These are phyloP conservation scores for Lasiodiplodia hormozganensis DNA, from an alignment of 2,329 filamentous ascomycete genomes.

Conservation along the genomic window DNA sequence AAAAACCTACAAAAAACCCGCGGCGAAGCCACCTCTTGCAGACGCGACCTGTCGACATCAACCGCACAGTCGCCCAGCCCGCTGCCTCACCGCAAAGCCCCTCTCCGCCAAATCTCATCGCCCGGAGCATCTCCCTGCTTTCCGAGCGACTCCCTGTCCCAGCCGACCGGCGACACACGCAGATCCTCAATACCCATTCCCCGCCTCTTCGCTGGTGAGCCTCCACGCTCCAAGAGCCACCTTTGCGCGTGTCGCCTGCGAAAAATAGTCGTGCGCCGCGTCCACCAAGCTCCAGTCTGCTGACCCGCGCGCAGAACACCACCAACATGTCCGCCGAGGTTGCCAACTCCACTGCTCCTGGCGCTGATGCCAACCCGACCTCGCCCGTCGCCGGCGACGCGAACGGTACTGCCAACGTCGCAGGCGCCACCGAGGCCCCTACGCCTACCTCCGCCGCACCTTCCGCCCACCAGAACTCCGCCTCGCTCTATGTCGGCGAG, in stretches of 20 bases:
- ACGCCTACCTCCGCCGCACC: slow-evolving; percentile 75
- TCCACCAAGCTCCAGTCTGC: slow-evolving; percentile 29
- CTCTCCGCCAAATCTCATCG: slow-evolving; percentile 7
- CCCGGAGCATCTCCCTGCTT: slow-evolving; percentile 16
- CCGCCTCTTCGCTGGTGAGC: slow-evolving; percentile 35
- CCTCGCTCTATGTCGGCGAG: slow-evolving; percentile 98
- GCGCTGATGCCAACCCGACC: slow-evolving; percentile 76
- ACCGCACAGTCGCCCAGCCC: slow-evolving; percentile 28
- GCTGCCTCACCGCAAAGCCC: slow-evolving; percentile 22
- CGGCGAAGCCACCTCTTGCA: slow-evolving; percentile 22
- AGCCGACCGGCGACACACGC: slow-evolving; percentile 13
- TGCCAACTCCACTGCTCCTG: slow-evolving; percentile 55
- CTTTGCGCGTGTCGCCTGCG: slow-evolving; percentile 1
- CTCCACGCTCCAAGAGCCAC: background rate
- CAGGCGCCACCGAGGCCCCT: slow-evolving; percentile 69
- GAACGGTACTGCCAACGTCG: slow-evolving; percentile 63
- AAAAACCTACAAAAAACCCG: slow-evolving; percentile 44
- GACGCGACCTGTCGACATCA: slow-evolving; percentile 28
- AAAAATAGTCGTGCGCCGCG: slow-evolving; percentile 9
- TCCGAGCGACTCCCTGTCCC: slow-evolving; percentile 6
- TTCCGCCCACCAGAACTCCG: slow-evolving; percentile 87
- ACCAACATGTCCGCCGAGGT: slow-evolving; percentile 50
- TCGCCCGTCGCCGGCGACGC: slow-evolving; percentile 71
- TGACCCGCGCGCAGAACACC: slow-evolving; percentile 34
- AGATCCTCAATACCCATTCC: slow-evolving; percentile 3